Percentiles rank a stretch among this genome's conserved stretches.
These are phyloP conservation scores for Penicillium arizonense DNA, from an alignment of 495 filamentous ascomycete species.

Conservation along the genomic window DNA sequence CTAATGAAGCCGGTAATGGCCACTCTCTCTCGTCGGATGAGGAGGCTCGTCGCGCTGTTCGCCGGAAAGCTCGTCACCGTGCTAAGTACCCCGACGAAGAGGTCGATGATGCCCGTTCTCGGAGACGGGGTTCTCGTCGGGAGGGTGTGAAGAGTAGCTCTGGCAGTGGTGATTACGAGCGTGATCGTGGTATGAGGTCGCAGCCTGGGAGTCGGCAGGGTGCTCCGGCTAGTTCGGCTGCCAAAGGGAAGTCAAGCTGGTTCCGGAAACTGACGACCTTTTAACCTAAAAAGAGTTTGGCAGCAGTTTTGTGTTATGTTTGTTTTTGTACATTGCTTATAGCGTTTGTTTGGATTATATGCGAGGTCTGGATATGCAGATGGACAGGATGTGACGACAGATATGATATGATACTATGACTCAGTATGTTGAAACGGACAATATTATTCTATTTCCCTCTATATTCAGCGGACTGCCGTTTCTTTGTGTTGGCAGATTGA, in stretches of 20 bases:
- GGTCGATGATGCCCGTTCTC: slow-evolving; percentile 35
- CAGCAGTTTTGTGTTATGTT: not conserved
- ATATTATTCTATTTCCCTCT: not conserved
- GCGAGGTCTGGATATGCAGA: too few species aligned
- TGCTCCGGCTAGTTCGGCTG: slow-evolving; percentile 26
- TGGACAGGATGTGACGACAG: slow-evolving; percentile 12
- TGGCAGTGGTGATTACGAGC: slow-evolving; percentile 43
- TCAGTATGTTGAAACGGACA: not conserved
- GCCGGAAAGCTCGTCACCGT: slow-evolving; percentile 37
- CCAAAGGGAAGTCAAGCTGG: slow-evolving; percentile 44
- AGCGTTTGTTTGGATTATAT: not conserved
- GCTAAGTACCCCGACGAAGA: slow-evolving; percentile 41
- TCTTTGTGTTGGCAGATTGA: too few species aligned
- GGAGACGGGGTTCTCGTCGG: slow-evolving; percentile 31
- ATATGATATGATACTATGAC: slow-evolving; percentile 12
- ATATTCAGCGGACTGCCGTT: too few species aligned
- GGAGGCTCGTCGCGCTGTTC: slow-evolving; percentile 36
- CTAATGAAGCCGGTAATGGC: slow-evolving; percentile 13
- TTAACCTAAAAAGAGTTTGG: slow-evolving; percentile 7
- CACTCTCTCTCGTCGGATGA: slow-evolving; percentile 44
- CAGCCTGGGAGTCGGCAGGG: slow-evolving; percentile 31
- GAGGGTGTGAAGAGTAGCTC: slow-evolving; percentile 39
- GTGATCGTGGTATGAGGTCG: slow-evolving; percentile 37
- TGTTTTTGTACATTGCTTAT: not conserved
- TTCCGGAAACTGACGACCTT: slow-evolving; percentile 45